Percentiles rank a stretch among this genome's conserved stretches.
Evolutionary conservation across 2,329 filamentous ascomycete genomes (phyloP).

Genomic region (Blastomyces silverae): DNA sequence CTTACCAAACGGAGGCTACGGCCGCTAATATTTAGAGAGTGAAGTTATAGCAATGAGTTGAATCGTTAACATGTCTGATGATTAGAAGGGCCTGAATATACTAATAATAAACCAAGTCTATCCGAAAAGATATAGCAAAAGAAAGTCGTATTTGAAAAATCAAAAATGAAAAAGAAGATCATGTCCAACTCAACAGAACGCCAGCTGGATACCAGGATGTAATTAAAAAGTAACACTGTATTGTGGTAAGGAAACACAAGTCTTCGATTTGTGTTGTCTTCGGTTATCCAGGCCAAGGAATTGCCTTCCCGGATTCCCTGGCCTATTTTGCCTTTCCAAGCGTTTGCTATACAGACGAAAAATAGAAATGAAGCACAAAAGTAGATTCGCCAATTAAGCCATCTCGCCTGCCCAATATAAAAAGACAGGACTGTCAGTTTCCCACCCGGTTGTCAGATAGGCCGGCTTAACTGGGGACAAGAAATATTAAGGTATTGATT

Average conservation of each 20-base stretch:
- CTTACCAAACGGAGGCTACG: too few relatives aligned
- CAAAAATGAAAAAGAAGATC: neutral
- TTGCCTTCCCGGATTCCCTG: neutral
- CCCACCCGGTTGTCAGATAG: neutral
- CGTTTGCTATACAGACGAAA: constrained; percentile 12
- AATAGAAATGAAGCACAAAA: neutral
- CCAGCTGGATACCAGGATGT: constrained; percentile 12
- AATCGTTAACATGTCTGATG: neutral
- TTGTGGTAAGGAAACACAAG: constrained; percentile 6
- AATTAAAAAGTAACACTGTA: constrained; percentile 12
- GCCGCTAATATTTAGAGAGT: too few relatives aligned
- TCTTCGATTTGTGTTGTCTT: too few relatives aligned
- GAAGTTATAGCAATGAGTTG: neutral
- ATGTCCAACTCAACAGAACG: constrained; percentile 11
- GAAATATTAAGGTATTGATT: constrained; percentile 1
- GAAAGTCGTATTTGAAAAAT: neutral
- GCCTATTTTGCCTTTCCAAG: constrained; percentile 4
- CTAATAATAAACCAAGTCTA: constrained; percentile 9
- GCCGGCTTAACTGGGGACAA: neutral
- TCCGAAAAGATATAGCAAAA: neutral
- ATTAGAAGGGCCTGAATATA: neutral
- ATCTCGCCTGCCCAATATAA: neutral
- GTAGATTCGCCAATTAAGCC: constrained; percentile 6
- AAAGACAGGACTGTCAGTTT: neutral
- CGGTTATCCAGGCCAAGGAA: constrained; percentile 5